Base-by-base conservation (phyloP, 1,139 yeast species). In the Spencermartinsiella ligniputridi region DNA sequence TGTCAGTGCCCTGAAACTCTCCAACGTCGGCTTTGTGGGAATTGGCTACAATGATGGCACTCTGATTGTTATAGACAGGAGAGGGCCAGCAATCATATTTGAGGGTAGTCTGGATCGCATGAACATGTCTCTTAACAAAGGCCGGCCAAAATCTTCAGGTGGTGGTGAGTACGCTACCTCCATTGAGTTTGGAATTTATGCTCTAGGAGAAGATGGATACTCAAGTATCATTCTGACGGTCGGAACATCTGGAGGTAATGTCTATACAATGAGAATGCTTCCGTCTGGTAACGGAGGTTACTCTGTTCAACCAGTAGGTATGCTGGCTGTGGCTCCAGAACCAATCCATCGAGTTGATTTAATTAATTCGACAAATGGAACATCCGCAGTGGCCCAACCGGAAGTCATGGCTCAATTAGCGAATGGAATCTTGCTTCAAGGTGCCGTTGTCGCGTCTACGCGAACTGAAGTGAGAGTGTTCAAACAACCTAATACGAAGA, bases 11-110 rank as follows among this genome's bases (percentile, higher is more conserved):
- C 55, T 90, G 40, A 74, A 75, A 45, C 76, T 85, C 63, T 81
- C 90, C 51, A 77, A 84, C 51, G 72, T 88, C 41, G 97, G 97
- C 0, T 89, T 92, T 68, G 87, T 85, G 3, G 95, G 89, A 0
- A 70, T 87, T 40, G 96, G 86, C 0, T 89, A 86, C 62, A 75
- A 75, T 40, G 77, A 83, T 12, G 98, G 98, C 19, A 74, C 80
- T 35, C 55, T 92, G 25, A 66, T 83, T 2, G 82, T 92, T 0
- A 69, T 94, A 51, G 97, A 92, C 64, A 73, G 88, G 46, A 73
- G 97, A 48, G 95, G 95, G 0, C 96, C 96, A 1, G 88, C 89
- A 0, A 71, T 87, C 2, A 84, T 90, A 24, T 77, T 72, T 55
- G 81, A 72, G n/a, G 65, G 68, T 3, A 30, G 52, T 1, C 58